These are phyloP conservation scores for Yarrowia sp. DNA, from an alignment of 805 yeast genomes.

Conservation along the genomic window DNA sequence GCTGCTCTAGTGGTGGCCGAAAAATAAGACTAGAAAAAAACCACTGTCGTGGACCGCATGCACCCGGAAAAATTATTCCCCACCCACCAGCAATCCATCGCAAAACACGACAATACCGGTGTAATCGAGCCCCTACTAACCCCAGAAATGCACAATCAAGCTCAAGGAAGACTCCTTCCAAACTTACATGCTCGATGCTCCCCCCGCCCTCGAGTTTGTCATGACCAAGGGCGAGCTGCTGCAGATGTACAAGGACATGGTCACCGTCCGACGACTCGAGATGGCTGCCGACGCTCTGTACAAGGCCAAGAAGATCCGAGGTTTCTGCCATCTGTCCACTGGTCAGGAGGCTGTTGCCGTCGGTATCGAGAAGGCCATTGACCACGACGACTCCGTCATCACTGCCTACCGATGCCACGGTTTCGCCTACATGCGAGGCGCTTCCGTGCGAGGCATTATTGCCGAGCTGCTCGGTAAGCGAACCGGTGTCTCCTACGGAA, in stretches of 20 bases:
- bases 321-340: slow-evolving; percentile 96
- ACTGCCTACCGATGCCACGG: slow-evolving; percentile 99
- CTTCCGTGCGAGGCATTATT: slow-evolving; percentile 80
- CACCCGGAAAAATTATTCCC: slow-evolving; percentile 19
- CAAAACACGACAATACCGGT: background rate
- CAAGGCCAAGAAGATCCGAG: slow-evolving; percentile 97
- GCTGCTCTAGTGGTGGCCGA: background rate
- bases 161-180: slow-evolving; percentile 65
- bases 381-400: slow-evolving; percentile 79
- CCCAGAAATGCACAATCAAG: slow-evolving; percentile 23
- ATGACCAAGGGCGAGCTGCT: slow-evolving; percentile 76
- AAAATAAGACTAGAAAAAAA: background rate
- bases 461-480: slow-evolving; percentile 98
- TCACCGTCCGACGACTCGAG: slow-evolving; percentile 86
- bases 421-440: slow-evolving; percentile 94
- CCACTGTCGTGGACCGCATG: background rate
- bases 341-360: slow-evolving; percentile 99
- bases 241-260: slow-evolving; percentile 96
- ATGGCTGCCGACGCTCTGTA: slow-evolving; percentile 98
- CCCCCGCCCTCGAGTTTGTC: slow-evolving; percentile 68
- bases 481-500: slow-evolving; percentile 92
- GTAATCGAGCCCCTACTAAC: background rate
- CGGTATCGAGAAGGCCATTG: slow-evolving; percentile 94
- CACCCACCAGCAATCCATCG: slow-evolving; percentile 19
- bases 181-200: slow-evolving; percentile 71